phyloP scores from a whole-genome alignment of 768 basidiomycete genomes.

The Boletus tylopilopsis region DNA sequence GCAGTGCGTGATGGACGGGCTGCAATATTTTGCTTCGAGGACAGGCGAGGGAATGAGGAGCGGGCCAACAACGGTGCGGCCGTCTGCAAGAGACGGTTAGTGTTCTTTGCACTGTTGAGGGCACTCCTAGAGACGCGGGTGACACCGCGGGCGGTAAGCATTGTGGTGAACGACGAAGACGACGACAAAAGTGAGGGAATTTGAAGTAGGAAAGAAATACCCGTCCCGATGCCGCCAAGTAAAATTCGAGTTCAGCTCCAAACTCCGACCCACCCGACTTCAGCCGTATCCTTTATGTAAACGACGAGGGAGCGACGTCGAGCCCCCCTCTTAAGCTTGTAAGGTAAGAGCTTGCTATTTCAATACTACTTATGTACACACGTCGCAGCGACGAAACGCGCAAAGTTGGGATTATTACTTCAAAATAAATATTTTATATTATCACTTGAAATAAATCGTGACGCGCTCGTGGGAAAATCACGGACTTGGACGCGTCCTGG shows the following conservation, averaged over 20 bases:
- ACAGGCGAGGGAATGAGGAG: slow-evolving; percentile 43
- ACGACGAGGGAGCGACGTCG: no score
- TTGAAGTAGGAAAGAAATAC: slow-evolving; percentile 33
- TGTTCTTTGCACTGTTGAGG: slow-evolving; percentile 68
- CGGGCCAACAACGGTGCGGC: slow-evolving; percentile 56
- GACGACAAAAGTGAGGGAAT: slow-evolving; percentile 17
- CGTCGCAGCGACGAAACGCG: no score
- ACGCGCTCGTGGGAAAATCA: slow-evolving; percentile 13
- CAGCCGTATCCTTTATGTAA: slow-evolving; percentile 28
- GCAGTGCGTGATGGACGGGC: slow-evolving; percentile 49
- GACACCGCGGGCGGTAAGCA: slow-evolving; percentile 86
- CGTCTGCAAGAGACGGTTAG: slow-evolving; percentile 79
- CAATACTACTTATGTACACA: no score
- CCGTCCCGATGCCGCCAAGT: slow-evolving; percentile 15
- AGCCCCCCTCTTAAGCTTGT: no score
- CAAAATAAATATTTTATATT: no score
- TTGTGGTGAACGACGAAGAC: slow-evolving; percentile 43
- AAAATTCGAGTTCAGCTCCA: slow-evolving; percentile 24
- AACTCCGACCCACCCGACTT: slow-evolving; percentile 30
- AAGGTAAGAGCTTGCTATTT: no score
- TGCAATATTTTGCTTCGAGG: slow-evolving; percentile 42
- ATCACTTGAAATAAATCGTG: no score
- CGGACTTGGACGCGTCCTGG: slow-evolving; percentile 11
- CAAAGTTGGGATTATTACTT: no score
- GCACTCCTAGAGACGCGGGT: slow-evolving; percentile 86